Conservation (phyloP, 495 filamentous ascomycete species). For the Penicillium canariense region DNA sequence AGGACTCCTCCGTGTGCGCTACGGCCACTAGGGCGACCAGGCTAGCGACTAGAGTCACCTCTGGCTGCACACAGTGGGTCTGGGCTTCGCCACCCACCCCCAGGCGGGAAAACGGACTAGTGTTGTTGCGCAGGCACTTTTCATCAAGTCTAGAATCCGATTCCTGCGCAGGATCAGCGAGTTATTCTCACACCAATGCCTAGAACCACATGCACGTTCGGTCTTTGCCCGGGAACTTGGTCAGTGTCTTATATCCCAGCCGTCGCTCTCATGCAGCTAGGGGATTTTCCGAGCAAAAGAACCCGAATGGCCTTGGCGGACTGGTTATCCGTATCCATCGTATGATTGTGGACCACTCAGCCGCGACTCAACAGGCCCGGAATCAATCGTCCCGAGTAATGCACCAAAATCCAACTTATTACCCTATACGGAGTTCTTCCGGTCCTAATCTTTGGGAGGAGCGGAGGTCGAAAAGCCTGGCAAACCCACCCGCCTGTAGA, state of each 20-base stretch:
- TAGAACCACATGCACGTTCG: slow-evolving; percentile 13
- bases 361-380: not conserved
- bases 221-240: slow-evolving; percentile 6
- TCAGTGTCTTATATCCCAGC: not conserved
- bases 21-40: slow-evolving; percentile 23
- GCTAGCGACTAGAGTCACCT: slow-evolving; percentile 21
- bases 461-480: slow-evolving; percentile 2
- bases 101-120: not conserved
- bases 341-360: slow-evolving; percentile 8
- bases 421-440: not conserved
- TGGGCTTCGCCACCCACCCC: slow-evolving; percentile 19
- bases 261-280: not conserved
- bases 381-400: not conserved
- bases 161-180: slow-evolving; percentile 5
- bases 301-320: not conserved
- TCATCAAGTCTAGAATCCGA: slow-evolving; percentile 1
- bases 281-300: not conserved
- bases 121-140: not conserved
- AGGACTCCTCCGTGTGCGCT: slow-evolving; percentile 25
- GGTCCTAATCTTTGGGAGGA: too few relatives aligned
- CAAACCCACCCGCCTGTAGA: slow-evolving; percentile 14
- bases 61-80: slow-evolving; percentile 21
- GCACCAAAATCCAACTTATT: not conserved
- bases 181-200: not conserved
- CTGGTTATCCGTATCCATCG: not conserved